These are phyloP conservation scores for Rhododendron molle DNA, from an alignment of 148 eudicot species.

Conservation along the genomic window DNA sequence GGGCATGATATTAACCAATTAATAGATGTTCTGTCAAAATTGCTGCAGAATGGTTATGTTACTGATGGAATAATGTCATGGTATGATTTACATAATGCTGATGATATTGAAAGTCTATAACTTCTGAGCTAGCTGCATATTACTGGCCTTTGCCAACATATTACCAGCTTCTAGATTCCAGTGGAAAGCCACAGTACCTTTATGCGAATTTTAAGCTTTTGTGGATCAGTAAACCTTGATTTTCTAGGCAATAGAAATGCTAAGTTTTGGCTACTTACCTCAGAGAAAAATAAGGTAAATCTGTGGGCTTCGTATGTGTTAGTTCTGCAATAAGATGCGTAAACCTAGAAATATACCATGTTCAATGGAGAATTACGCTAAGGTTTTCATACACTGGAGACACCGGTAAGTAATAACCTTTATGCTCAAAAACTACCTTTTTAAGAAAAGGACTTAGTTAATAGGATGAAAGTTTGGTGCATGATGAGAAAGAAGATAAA, in stretches of 20 bases:
- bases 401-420: neutral
- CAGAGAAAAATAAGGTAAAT: neutral
- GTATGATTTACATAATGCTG: conserved; percentile 31
- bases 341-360: neutral
- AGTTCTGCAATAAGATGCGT: neutral
- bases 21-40: conserved; percentile 13
- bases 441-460: neutral
- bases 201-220: neutral
- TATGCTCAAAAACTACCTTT: neutral
- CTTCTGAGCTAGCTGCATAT: conserved; percentile 1
- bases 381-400: neutral
- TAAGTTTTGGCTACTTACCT: neutral
- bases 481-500: neutral
- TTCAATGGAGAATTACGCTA: neutral
- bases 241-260: neutral
- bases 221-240: neutral
- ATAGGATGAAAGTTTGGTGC: neutral
- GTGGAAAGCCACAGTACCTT: neutral
- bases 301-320: neutral
- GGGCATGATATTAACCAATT: conserved; percentile 16
- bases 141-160: neutral
- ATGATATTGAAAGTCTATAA: conserved; percentile 1
- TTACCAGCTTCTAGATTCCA: neutral
- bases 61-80: conserved; percentile 39
- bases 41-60: conserved; percentile 52